phyloP scores from a whole-genome alignment of 805 yeast species.

The Brettanomyces naardenensis region DNA sequence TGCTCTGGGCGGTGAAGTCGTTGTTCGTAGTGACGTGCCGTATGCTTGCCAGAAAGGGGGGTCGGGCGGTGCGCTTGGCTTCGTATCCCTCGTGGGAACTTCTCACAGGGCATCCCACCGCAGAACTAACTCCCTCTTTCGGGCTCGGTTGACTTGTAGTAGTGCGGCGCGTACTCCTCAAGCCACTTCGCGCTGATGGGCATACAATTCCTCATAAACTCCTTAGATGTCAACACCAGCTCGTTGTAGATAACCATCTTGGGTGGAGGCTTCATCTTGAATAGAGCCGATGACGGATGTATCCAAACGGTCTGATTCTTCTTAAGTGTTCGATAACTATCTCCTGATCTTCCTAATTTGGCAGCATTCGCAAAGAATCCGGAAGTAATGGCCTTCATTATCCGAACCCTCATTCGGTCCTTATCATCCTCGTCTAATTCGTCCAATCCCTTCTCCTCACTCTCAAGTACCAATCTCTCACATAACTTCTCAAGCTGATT shows the following conservation, averaged over 20 bases:
- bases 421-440: conserved; percentile 12
- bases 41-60: too few species aligned
- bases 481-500: conserved; percentile 62
- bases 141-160: too few species aligned
- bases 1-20: too few species aligned
- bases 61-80: too few species aligned
- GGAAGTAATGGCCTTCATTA: conserved; percentile 51
- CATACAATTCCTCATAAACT: conserved; percentile 78
- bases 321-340: conserved; percentile 57
- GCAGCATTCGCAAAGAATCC: conserved; percentile 70
- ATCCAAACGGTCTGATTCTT: conserved; percentile 67
- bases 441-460: conserved; percentile 1
- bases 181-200: conserved; percentile 70
- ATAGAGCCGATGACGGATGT: conserved; percentile 80
- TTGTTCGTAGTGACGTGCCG: too few species aligned
- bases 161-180: conserved; percentile 66
- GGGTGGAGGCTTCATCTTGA: conserved; percentile 61
- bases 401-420: conserved; percentile 21
- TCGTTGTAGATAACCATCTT: conserved; percentile 74
- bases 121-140: too few species aligned
- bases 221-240: conserved; percentile 75
- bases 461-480: conserved; percentile 38
- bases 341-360: conserved; percentile 51
- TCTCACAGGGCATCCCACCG: too few species aligned
- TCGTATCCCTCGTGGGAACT: too few species aligned